A percentile compares a stretch with the other conserved stretches of the same genome.
Conservation (phyloP, 169 alveolate genomes). For the Eimeria necatrix region DNA sequence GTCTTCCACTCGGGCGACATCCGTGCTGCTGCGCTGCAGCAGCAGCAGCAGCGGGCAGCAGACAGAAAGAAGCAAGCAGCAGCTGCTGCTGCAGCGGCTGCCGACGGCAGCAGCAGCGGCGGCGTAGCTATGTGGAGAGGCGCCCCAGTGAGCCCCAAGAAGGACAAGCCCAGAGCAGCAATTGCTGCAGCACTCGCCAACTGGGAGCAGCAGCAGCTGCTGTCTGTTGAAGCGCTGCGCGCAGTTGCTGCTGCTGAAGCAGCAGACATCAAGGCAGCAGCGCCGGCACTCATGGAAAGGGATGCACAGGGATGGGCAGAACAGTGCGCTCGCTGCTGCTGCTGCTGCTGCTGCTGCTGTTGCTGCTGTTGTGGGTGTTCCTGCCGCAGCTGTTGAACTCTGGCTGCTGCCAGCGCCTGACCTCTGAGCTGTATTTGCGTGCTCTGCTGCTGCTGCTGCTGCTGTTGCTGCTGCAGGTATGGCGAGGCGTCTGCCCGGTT, state of each 20-base stretch:
- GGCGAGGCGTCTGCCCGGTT: slow-evolving; percentile 65
- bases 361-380: not conserved
- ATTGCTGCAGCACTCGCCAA: not conserved
- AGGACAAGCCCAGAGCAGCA: slow-evolving; percentile 10
- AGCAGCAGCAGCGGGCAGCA: slow-evolving; percentile 7
- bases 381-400: not conserved
- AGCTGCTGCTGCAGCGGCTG: not conserved
- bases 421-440: not conserved
- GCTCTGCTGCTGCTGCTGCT: not conserved
- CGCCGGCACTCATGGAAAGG: not conserved
- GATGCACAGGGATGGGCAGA: slow-evolving; percentile 43
- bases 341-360: slow-evolving; percentile 1
- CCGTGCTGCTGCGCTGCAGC: not conserved
- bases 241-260: not conserved
- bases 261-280: not conserved
- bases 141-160: not conserved
- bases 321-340: slow-evolving; percentile 8
- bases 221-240: not conserved
- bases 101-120: not conserved
- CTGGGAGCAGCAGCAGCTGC: not conserved
- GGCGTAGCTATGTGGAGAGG: slow-evolving; percentile 3
- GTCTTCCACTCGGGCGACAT: slow-evolving; percentile 58
- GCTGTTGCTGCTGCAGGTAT: slow-evolving; percentile 29
- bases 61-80: not conserved
- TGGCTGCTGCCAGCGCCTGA: not conserved